Evolutionary conservation across 2,329 filamentous ascomycete genomes (phyloP).

Genomic region (Cytospora schulzeri): DNA sequence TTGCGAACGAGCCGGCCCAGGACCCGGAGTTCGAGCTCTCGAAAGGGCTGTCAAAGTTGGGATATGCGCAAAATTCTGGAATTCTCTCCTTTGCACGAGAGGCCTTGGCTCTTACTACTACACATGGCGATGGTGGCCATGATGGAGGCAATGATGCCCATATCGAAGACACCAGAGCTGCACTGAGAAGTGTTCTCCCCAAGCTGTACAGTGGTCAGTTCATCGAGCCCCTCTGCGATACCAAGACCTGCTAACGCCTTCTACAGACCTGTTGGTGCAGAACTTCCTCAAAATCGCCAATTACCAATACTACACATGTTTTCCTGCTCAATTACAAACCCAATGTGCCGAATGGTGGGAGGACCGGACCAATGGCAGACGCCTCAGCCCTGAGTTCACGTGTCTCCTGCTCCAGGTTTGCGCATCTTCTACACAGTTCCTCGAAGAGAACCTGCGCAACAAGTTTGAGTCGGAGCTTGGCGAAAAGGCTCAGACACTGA

Average conservation of each 20-base stretch:
- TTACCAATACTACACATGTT: constrained; percentile 48
- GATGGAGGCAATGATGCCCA: constrained; percentile 8
- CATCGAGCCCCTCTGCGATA: neutral
- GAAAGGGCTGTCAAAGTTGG: constrained; percentile 7
- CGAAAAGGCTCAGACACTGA: constrained; percentile 42
- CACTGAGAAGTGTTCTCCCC: constrained; percentile 36
- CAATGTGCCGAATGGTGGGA: constrained; percentile 51
- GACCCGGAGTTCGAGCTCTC: constrained; percentile 5
- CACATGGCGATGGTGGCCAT: neutral
- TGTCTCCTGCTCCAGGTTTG: constrained; percentile 50
- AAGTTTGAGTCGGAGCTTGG: constrained; percentile 49
- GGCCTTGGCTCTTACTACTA: neutral
- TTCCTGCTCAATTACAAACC: constrained; percentile 46
- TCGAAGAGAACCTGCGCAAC: constrained; percentile 40
- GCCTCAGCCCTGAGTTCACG: constrained; percentile 46
- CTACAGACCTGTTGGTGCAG: constrained; percentile 47
- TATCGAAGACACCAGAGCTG: constrained; percentile 37
- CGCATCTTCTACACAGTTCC: constrained; percentile 47
- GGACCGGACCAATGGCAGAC: constrained; percentile 38
- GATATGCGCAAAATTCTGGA: neutral
- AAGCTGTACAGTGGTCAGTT: constrained; percentile 41
- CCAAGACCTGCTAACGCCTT: neutral
- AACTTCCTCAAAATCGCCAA: constrained; percentile 48
- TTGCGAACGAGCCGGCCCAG: neutral
- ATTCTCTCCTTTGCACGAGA: neutral